Base-by-base conservation (phyloP, 2,329 filamentous ascomycete genomes). In the Botrytis galanthina region DNA sequence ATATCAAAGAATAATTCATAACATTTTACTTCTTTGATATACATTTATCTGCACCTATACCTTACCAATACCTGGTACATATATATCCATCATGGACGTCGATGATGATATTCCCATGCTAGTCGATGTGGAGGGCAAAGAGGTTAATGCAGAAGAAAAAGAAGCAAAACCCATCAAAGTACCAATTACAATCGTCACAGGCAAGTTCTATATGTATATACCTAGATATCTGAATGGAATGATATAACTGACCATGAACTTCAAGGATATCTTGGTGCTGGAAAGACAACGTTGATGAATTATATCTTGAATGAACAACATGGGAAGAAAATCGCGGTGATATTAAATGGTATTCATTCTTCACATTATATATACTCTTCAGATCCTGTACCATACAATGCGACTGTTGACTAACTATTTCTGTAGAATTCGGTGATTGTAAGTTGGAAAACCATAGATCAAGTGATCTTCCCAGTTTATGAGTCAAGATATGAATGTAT, bases 301-400 rank as follows among this genome's bases (percentile, higher is more conserved):
- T 97, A 98, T 82, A 98, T 99, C 75, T 86, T 99, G 70, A 97
- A 92, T 42, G 94, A 95, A 73, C 91, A 95, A 75, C 96, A 99
- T 86, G 95, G 95, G 82, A 98, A 98, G 86, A 97, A 94, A 80
- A 96, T 99, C 82, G 96, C 96, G 18, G 96, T 99, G 22, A 98
- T 99, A 73, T 89, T 99, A 85, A 99, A 99, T 82, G 94, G 93
- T 85, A 75, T 62, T 79, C 59, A 37, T 44, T 74, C 84, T 80
- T 80, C n/a, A 54, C 12, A 29, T 29, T 1, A 51, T 82, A 86
- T 75, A 42, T 48, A 39, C n/a, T 37, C 39, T 35, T 18, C 59
- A 48, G 8, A 22, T 39, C 35, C 26, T 70, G 35, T 26, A 26
- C 35, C 32, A 29, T 42, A 39, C 22, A 29, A 60, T 5, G 62